Evolutionary conservation across 257 asterid genomes (phyloP).

Genomic region (Jasminum sambac): DNA sequence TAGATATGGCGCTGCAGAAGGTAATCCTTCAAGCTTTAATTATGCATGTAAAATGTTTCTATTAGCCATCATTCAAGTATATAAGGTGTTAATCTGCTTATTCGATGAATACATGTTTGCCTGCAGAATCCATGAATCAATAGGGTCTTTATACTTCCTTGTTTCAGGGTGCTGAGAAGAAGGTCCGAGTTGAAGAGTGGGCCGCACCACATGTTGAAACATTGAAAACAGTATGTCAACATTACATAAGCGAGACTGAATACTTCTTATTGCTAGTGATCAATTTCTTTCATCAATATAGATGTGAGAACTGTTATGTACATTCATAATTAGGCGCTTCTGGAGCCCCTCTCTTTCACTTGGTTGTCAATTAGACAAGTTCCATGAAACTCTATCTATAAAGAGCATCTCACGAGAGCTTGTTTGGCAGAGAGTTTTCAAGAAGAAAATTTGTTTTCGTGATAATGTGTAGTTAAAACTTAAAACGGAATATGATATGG

Average conservation of each 20-base stretch:
- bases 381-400: too few species aligned
- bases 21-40: slow-evolving; percentile 36
- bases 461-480: too few species aligned
- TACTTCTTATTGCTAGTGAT: slow-evolving; percentile 16
- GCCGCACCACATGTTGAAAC: slow-evolving; percentile 84
- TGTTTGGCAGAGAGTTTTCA: too few species aligned
- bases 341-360: slow-evolving; percentile 1
- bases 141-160: slow-evolving; percentile 14
- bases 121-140: slow-evolving; percentile 13
- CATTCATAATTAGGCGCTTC: background rate
- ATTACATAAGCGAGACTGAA: slow-evolving; percentile 12
- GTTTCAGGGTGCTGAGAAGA: slow-evolving; percentile 70
- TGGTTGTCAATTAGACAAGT: background rate
- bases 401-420: too few species aligned
- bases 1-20: slow-evolving; percentile 58
- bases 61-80: slow-evolving; percentile 1
- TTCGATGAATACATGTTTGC: slow-evolving; percentile 17
- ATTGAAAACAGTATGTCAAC: slow-evolving; percentile 64
- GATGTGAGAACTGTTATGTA: slow-evolving; percentile 14
- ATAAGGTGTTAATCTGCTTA: background rate
- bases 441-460: too few species aligned
- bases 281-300: slow-evolving; percentile 10
- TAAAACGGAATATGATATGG: too few species aligned
- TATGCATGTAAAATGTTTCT: background rate
- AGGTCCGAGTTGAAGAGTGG: slow-evolving; percentile 76